Percentiles rank a stretch among this genome's conserved stretches.
Evolutionary conservation across 768 basidiomycete species (phyloP).

Genomic region (Lactarius vividus): DNA sequence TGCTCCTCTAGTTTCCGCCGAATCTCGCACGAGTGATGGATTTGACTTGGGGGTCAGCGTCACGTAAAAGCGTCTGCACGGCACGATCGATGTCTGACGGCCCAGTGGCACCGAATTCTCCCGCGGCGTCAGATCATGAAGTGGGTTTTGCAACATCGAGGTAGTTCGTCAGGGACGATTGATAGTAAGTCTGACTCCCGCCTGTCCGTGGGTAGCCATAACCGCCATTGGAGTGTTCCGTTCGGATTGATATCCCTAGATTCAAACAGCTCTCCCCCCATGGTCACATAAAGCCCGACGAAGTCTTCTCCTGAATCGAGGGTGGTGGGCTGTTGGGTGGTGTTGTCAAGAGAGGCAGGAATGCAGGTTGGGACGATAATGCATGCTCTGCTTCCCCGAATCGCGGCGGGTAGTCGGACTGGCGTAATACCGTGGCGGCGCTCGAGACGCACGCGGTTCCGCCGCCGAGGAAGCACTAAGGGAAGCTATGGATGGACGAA

Average conservation of each 20-base stretch:
- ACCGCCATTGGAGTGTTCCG: conserved; percentile 61
- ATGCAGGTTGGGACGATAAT: no score
- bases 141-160: conserved; percentile 65
- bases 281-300: no score
- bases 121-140: conserved; percentile 46
- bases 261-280: no score
- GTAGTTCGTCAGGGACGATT: conserved; percentile 59
- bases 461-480: no score
- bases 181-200: conserved; percentile 48
- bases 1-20: conserved; percentile 77
- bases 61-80: conserved; percentile 67
- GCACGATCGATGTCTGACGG: conserved; percentile 75
- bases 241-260: conserved; percentile 67
- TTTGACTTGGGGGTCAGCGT: conserved; percentile 58
- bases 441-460: no score
- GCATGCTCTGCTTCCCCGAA: no score
- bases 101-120: conserved; percentile 43
- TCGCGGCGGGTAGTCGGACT: no score
- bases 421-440: no score
- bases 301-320: no score
- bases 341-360: no score
- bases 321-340: no score
- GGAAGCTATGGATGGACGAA: no score
- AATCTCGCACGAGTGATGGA: conserved; percentile 55
- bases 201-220: conserved; percentile 26